Conservation (phyloP, 1,284 basidiomycete species). For the Lentinus polychrous region DNA sequence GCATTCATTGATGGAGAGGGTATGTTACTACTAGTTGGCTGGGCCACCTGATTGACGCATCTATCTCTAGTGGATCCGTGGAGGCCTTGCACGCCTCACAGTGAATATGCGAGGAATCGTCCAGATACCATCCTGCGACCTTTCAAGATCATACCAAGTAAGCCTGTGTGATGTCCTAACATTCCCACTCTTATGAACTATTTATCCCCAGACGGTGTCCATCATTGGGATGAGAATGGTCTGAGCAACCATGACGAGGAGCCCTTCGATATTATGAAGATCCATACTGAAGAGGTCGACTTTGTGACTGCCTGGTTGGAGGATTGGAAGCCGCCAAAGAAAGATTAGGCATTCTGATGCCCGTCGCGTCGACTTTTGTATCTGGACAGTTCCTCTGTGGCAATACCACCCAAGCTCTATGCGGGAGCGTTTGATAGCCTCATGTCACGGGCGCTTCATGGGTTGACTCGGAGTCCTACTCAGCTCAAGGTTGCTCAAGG, state of each 20-base stretch:
- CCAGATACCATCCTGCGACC: constrained; percentile 70
- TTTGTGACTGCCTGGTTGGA: constrained; percentile 84
- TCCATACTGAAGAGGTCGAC: constrained; percentile 75
- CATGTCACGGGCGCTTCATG: too few species aligned
- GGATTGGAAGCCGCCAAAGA: constrained; percentile 36
- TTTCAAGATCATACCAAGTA: constrained; percentile 86
- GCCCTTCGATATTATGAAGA: constrained; percentile 72
- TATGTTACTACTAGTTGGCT: constrained; percentile 24
- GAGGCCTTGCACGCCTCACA: constrained; percentile 84
- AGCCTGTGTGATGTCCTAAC: constrained; percentile 20
- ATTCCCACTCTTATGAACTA: not conserved
- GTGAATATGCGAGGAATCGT: constrained; percentile 64
- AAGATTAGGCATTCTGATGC: not conserved
- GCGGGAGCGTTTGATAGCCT: too few species aligned
- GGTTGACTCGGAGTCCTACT: too few species aligned
- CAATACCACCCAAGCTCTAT: too few species aligned
- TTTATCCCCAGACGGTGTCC: constrained; percentile 58
- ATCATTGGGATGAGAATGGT: constrained; percentile 90
- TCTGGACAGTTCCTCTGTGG: too few species aligned
- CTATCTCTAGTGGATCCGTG: constrained; percentile 71
- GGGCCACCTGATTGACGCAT: not conserved
- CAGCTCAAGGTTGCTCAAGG: too few species aligned
- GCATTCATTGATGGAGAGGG: constrained; percentile 86
- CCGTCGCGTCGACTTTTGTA: not conserved
- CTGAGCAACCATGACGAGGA: constrained; percentile 59